Percentiles rank a stretch among this genome's conserved stretches.
Conservation (phyloP, 768 basidiomycete genomes). For the Serendipita sp. region DNA sequence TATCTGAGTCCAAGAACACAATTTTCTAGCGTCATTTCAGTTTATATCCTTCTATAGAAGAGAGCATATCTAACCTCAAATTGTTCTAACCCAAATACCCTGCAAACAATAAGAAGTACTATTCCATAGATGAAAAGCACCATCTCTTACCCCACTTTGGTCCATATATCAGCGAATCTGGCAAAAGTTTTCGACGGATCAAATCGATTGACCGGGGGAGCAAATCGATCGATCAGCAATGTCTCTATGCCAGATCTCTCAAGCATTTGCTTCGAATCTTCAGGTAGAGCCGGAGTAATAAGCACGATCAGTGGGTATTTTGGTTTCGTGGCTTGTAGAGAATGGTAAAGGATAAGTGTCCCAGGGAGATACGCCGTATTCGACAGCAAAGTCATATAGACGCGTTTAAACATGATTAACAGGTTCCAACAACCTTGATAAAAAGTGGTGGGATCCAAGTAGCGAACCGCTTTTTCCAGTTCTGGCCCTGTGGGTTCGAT, state of each 20-base stretch:
- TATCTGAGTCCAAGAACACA: slow-evolving; percentile 75
- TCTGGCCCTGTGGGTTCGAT: too few relatives aligned
- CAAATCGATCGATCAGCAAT: slow-evolving; percentile 42
- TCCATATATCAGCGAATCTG: slow-evolving; percentile 52
- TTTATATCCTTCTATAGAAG: neutral
- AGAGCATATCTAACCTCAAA: neutral
- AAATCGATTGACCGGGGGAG: slow-evolving; percentile 30
- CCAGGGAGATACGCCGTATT: slow-evolving; percentile 43
- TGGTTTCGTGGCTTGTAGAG: slow-evolving; percentile 36
- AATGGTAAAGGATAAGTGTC: slow-evolving; percentile 41
- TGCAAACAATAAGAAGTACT: neutral
- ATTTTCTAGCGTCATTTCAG: slow-evolving; percentile 21
- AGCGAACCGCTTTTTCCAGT: too few relatives aligned
- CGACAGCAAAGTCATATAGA: slow-evolving; percentile 69
- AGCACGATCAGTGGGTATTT: slow-evolving; percentile 68
- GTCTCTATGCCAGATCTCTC: slow-evolving; percentile 34
- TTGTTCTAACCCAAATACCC: slow-evolving; percentile 2
- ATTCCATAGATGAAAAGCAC: neutral
- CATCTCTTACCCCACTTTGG: slow-evolving; percentile 25
- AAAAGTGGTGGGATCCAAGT: too few relatives aligned
- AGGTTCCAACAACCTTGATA: too few relatives aligned
- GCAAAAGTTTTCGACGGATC: slow-evolving; percentile 21
- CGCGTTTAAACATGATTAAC: slow-evolving; percentile 15
- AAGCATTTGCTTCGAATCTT: slow-evolving; percentile 36
- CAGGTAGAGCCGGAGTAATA: slow-evolving; percentile 42